phyloP scores from a whole-genome alignment of 306 rosid genomes.

The Trifolium repens region DNA sequence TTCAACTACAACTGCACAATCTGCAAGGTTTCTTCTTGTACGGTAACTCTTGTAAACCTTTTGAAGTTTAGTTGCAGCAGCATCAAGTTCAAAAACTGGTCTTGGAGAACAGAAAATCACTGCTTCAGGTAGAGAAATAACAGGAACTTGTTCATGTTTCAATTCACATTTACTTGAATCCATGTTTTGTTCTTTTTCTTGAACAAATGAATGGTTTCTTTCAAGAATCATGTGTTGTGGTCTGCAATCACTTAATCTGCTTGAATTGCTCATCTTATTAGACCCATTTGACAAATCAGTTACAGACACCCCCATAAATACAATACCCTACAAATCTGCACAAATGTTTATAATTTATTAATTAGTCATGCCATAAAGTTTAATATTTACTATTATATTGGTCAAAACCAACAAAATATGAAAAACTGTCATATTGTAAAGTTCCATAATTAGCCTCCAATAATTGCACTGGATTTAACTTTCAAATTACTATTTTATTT shows the following conservation, averaged over 20 bases:
- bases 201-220: slow-evolving; percentile 52
- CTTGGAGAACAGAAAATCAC: slow-evolving; percentile 58
- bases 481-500: no score
- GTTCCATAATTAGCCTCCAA: not conserved
- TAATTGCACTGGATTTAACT: not conserved
- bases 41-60: slow-evolving; percentile 89
- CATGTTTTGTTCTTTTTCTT: slow-evolving; percentile 36
- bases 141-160: slow-evolving; percentile 51
- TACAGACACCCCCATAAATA: slow-evolving; percentile 17
- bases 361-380: not conserved
- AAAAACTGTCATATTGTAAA: not conserved
- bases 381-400: not conserved
- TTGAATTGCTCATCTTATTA: slow-evolving; percentile 37
- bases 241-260: slow-evolving; percentile 52
- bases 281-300: slow-evolving; percentile 43
- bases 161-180: slow-evolving; percentile 28
- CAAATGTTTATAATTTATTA: not conserved
- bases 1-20: slow-evolving; percentile 89
- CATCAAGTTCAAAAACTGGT: slow-evolving; percentile 73
- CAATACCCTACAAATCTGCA: not conserved
- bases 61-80: slow-evolving; percentile 82
- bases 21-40: slow-evolving; percentile 90
- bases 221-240: slow-evolving; percentile 60
- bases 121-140: slow-evolving; percentile 60
- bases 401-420: not conserved